Evolutionary conservation across 1,139 yeast species (phyloP), one percentile per base, ranked within the genome.

Genomic region (Yamadazyma dendronema): DNA sequence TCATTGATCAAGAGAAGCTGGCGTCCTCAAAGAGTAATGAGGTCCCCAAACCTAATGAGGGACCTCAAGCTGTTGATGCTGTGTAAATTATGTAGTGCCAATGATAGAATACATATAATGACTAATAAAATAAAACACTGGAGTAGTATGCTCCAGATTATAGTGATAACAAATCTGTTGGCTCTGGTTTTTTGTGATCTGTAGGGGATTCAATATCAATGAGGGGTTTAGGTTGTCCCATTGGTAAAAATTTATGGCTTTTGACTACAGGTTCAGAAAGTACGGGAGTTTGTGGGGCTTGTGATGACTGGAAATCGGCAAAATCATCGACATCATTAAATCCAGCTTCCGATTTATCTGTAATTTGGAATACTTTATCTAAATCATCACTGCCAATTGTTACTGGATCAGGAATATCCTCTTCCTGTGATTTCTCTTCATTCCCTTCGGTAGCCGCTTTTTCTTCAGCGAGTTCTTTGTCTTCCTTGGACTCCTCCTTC

Each of bases 1-100:
- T 82, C 41, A 75, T 92, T 30, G 82, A 79, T 37, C 70, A 68
- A 40, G 97, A 89, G 52, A 81, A 84, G 39, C 22, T 19, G 22
- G 22, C 6, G 9, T 19, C 9, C 8, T 31, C 33, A 19, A 26
- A 11, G 7, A 6, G 8, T 11, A 25, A 14, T 14, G 28, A 19
- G 8, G 22, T 19, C n/a, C n/a, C n/a, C n/a, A n/a, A n/a, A n/a
- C n/a, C n/a, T n/a, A n/a, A n/a, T n/a, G n/a, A n/a, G n/a, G n/a
- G n/a, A n/a, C n/a, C n/a, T n/a, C n/a, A n/a, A n/a, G n/a, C n/a
- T n/a, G n/a, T n/a, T n/a, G n/a, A n/a, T n/a, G n/a, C n/a, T n/a
- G n/a, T n/a, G n/a, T n/a, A n/a, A n/a, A n/a, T n/a, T n/a, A n/a
- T n/a, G n/a, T n/a, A n/a, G n/a, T n/a, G n/a, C n/a, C n/a, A n/a